phyloP scores from a whole-genome alignment of 176 grass and related monocot genomes.

The Aegilops bicornis region DNA sequence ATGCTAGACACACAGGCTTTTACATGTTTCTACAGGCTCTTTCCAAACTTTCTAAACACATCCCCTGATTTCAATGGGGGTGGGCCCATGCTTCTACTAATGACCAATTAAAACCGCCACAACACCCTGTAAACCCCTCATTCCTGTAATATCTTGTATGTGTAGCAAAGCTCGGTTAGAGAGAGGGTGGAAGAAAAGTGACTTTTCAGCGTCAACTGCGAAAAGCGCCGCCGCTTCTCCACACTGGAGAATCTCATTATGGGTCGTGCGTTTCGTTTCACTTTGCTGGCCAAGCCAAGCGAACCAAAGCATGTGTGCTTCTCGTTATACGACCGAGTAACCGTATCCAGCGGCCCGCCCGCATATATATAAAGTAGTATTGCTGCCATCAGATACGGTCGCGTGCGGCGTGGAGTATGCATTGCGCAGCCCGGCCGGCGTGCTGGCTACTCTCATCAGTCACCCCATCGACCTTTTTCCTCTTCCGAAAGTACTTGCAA shows the following conservation, averaged over 20 bases:
- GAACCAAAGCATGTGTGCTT: neutral
- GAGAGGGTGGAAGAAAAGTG: neutral
- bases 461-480: neutral
- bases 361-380: neutral
- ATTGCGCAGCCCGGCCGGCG: neutral
- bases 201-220: slow-evolving; percentile 41
- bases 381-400: neutral
- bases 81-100: too few species aligned
- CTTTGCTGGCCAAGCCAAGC: neutral
- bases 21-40: too few species aligned
- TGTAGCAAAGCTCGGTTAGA: too few species aligned
- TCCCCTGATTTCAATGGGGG: too few species aligned
- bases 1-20: too few species aligned
- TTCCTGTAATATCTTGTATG: too few species aligned
- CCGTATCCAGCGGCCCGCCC: neutral
- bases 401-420: neutral
- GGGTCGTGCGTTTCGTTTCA: neutral
- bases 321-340: neutral
- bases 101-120: too few species aligned
- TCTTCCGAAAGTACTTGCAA: neutral
- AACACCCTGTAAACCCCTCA: too few species aligned
- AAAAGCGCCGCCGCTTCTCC: neutral
- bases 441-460: neutral
- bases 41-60: too few species aligned
- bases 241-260: slow-evolving; percentile 23